phyloP scores from a whole-genome alignment of 768 basidiomycete species.

The Amanita fuliginea region DNA sequence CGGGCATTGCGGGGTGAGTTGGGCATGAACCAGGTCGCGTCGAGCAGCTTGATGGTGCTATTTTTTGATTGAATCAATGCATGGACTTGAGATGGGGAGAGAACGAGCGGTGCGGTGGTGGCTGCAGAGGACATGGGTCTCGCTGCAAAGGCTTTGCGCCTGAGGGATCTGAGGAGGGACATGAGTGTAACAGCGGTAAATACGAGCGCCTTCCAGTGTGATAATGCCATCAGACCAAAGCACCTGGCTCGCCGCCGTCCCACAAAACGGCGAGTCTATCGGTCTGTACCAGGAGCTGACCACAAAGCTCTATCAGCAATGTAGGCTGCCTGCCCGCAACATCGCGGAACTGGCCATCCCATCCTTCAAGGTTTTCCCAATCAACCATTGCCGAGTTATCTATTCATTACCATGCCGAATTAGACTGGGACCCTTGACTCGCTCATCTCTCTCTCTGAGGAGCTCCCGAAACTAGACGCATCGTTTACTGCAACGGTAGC shows the following conservation, averaged over 20 bases:
- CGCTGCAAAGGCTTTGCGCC: background rate
- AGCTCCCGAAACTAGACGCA: conserved; percentile 83
- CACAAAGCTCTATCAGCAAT: conserved; percentile 49
- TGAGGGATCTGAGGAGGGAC: background rate
- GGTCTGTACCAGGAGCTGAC: conserved; percentile 56
- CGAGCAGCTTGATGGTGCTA: conserved; percentile 38
- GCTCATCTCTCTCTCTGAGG: conserved; percentile 82
- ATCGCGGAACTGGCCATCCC: conserved; percentile 68
- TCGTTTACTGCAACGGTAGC: conserved; percentile 83
- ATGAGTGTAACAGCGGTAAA: conserved; percentile 4
- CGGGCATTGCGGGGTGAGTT: conserved; percentile 59
- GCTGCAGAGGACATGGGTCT: conserved; percentile 8
- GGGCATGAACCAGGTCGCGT: conserved; percentile 94
- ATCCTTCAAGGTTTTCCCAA: conserved; percentile 69
- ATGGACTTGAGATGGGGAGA: conserved; percentile 39
- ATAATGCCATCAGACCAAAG: conserved; percentile 92
- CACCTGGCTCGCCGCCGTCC: conserved; percentile 86
- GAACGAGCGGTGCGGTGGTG: conserved; percentile 37
- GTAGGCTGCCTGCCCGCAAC: conserved; percentile 35
- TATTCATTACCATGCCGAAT: conserved; percentile 9
- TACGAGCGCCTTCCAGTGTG: background rate
- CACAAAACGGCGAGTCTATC: conserved; percentile 78
- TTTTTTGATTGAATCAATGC: conserved; percentile 22
- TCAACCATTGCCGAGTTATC: conserved; percentile 6
- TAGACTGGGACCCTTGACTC: conserved; percentile 92